Conservation (phyloP, 345 rosid species). For the Laguncularia racemosa region DNA sequence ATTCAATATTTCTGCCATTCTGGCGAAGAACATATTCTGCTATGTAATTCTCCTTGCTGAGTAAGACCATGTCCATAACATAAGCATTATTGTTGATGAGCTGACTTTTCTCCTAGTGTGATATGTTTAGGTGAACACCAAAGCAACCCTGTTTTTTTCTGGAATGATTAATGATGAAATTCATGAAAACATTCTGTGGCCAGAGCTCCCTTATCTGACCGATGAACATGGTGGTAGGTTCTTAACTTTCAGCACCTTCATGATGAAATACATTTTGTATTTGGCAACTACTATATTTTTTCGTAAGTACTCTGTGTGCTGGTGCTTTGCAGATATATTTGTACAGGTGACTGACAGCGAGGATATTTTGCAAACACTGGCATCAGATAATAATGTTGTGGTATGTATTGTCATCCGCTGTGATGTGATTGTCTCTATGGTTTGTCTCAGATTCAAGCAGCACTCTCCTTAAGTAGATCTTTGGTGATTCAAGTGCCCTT, state of each 20-base stretch:
- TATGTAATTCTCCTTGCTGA: no score
- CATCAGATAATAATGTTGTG: conserved; percentile 65
- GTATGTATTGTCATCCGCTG: conserved; percentile 29
- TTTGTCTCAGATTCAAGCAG: no score
- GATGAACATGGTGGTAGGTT: conserved; percentile 87
- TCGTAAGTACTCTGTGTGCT: conserved; percentile 5
- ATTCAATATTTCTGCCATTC: no score
- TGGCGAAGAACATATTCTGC: no score
- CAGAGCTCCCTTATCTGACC: conserved; percentile 75
- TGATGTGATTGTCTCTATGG: no score
- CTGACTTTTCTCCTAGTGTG: conserved; percentile 55
- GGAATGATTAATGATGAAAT: conserved; percentile 48
- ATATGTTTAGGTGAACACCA: conserved; percentile 69
- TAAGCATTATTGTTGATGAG: conserved; percentile 10
- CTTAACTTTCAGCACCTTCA: no score
- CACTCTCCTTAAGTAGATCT: no score
- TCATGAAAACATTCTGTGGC: conserved; percentile 75
- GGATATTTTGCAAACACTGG: conserved; percentile 59
- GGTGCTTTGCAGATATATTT: conserved; percentile 57
- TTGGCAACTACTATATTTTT: background rate
- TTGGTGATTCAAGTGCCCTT: no score
- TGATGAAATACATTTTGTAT: no score
- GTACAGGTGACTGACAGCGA: conserved; percentile 82
- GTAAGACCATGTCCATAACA: no score
- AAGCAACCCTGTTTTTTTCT: conserved; percentile 71